Percentiles rank a stretch among this genome's conserved stretches.
These are phyloP conservation scores for Podila verticillata DNA, from an alignment of 192 early-diverging fungal genomes.

Conservation along the genomic window DNA sequence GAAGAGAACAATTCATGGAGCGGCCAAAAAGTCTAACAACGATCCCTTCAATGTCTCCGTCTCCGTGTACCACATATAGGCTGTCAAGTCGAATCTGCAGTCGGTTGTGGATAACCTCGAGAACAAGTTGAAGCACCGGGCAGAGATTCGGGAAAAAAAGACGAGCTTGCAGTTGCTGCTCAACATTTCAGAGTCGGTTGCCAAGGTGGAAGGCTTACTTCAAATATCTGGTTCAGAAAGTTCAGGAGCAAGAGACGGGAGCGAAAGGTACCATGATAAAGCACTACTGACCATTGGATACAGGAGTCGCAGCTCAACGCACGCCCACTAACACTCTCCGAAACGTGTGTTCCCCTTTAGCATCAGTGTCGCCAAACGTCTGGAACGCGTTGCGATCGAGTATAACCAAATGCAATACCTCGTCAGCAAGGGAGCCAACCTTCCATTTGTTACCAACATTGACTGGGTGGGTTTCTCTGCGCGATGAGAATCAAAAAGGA, in stretches of 20 bases:
- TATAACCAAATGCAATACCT: slow-evolving; percentile 87
- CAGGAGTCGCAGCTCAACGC: not conserved
- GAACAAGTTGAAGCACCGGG: slow-evolving; percentile 65
- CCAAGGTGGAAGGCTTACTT: slow-evolving; percentile 79
- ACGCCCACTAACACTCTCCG: not conserved
- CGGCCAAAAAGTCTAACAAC: not conserved
- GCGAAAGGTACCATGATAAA: slow-evolving; percentile 11
- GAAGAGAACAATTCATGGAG: not conserved
- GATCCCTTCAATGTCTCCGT: not conserved
- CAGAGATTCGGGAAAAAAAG: slow-evolving; percentile 76
- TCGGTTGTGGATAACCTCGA: slow-evolving; percentile 65
- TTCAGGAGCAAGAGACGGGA: slow-evolving; percentile 29
- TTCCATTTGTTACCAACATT: slow-evolving; percentile 77
- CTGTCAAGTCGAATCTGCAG: slow-evolving; percentile 59
- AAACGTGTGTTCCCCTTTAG: slow-evolving; percentile 7
- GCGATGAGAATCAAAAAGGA: no score
- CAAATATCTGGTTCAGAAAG: slow-evolving; percentile 56
- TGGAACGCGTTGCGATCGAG: slow-evolving; percentile 87
- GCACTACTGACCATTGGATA: not conserved
- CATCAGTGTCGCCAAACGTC: slow-evolving; percentile 69
- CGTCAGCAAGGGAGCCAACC: slow-evolving; percentile 65
- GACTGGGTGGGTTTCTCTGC: slow-evolving; percentile 67
- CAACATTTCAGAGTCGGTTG: slow-evolving; percentile 79
- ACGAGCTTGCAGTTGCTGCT: slow-evolving; percentile 73
- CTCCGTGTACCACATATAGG: slow-evolving; percentile 50